Conservation (phyloP, 192 early-diverging fungal genomes). For the Linnemannia zychae region DNA sequence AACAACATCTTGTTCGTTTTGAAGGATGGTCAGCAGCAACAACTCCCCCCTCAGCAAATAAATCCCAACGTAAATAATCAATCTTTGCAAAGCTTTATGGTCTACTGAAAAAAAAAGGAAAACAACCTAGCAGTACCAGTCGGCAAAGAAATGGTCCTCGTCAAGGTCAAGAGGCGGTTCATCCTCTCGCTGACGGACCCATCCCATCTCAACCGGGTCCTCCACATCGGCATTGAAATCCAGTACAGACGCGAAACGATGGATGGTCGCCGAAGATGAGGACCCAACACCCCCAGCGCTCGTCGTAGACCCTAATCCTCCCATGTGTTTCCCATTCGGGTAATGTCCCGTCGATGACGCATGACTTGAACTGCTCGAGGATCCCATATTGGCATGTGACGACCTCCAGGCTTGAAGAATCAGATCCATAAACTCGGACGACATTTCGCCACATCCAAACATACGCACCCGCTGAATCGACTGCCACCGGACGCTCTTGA, state of each 20-base stretch:
- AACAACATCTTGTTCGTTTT: no score
- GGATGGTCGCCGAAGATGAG: neutral
- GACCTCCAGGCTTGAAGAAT: constrained; percentile 44
- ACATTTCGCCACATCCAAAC: constrained; percentile 46
- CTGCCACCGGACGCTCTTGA: constrained; percentile 51
- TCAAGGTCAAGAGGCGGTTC: constrained; percentile 46
- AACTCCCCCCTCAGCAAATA: no score
- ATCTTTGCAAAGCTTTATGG: neutral
- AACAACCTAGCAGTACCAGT: constrained; percentile 36
- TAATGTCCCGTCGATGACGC: neutral
- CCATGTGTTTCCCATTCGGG: neutral
- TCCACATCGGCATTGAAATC: constrained; percentile 36
- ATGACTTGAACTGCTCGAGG: neutral
- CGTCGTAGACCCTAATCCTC: neutral
- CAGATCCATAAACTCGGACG: constrained; percentile 53
- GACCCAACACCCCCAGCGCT: neutral
- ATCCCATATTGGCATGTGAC: neutral
- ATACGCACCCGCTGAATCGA: constrained; percentile 48
- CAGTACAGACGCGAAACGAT: constrained; percentile 35
- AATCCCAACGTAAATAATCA: no score
- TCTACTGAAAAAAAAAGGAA: neutral
- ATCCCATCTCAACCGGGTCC: constrained; percentile 56
- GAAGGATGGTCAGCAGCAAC: no score
- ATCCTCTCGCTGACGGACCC: constrained; percentile 50
- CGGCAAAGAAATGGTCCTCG: constrained; percentile 54